Conservation (phyloP, 2,329 filamentous ascomycete genomes). For the Pestalotiopsis sp. region DNA sequence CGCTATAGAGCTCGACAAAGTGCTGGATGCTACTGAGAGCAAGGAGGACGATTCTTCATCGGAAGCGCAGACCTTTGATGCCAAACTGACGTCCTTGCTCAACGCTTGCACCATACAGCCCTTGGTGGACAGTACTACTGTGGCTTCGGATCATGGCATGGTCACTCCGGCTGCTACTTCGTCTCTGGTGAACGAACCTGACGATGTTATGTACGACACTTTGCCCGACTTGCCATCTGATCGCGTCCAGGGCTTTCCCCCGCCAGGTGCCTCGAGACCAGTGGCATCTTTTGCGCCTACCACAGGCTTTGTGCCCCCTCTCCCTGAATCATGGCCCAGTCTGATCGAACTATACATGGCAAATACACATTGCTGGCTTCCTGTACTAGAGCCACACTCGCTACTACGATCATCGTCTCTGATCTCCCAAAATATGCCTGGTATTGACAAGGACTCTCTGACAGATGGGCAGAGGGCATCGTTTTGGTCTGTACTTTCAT, state of each 20-base stretch:
- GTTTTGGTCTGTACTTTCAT: not conserved
- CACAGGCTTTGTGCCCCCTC: not conserved
- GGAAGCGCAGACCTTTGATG: not conserved
- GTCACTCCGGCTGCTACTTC: not conserved
- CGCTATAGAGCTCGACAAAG: not conserved
- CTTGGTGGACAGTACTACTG: not conserved
- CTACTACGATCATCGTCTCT: not conserved
- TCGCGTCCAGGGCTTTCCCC: not conserved
- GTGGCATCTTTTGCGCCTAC: not conserved
- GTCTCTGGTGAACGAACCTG: not conserved
- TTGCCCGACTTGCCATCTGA: not conserved
- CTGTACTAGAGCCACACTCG: not conserved
- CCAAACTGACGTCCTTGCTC: not conserved
- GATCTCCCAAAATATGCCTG: not conserved
- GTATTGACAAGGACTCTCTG: not conserved
- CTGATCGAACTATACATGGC: conserved; percentile 3
- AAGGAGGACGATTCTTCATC: not conserved
- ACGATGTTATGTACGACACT: not conserved
- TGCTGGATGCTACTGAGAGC: not conserved
- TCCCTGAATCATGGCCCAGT: not conserved
- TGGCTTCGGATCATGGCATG: not conserved
- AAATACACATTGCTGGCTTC: conserved; percentile 6
- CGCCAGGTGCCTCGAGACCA: not conserved
- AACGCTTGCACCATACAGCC: not conserved
- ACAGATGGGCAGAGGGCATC: not conserved